Percentiles rank a stretch among this genome's conserved stretches.
Evolutionary conservation across 805 yeast species (phyloP).

Genomic region (Spathaspora passalidarum): DNA sequence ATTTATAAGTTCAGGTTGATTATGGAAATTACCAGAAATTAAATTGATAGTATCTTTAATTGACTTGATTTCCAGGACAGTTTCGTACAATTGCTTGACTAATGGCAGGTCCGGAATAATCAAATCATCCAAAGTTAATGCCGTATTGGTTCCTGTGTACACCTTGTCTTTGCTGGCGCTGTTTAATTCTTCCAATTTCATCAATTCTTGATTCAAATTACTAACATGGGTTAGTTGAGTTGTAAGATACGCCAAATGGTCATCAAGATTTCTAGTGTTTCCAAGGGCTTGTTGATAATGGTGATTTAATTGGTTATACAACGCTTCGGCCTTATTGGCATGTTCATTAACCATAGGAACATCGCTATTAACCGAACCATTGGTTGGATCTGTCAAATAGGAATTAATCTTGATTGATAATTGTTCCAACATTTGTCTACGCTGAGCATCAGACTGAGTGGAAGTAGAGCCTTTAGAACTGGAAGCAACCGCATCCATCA

Average conservation of each 20-base stretch:
- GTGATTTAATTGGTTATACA: conserved; percentile 30
- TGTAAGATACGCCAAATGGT: conserved; percentile 26
- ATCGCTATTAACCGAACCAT: conserved; percentile 11
- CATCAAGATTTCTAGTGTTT: conserved; percentile 28
- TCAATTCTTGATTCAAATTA: conserved; percentile 23
- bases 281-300: conserved; percentile 36
- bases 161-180: conserved; percentile 16
- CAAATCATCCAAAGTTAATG: conserved; percentile 30
- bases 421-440: conserved; percentile 9
- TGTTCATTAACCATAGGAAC: conserved; percentile 14
- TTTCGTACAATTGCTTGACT: conserved; percentile 59
- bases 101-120: conserved; percentile 38
- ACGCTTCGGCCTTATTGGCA: conserved; percentile 20
- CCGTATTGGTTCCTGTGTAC: conserved; percentile 9
- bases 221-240: conserved; percentile 22
- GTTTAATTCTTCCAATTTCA: conserved; percentile 23
- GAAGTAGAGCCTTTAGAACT: background rate
- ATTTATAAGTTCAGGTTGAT: conserved; percentile 31
- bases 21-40: conserved; percentile 48
- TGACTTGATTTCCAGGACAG: conserved; percentile 66
- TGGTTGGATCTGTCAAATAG: conserved; percentile 10
- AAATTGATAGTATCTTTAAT: conserved; percentile 63
- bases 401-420: conserved; percentile 17
- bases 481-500: conserved; percentile 17
- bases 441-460: conserved; percentile 1